A percentile compares a stretch with the other conserved stretches of the same genome.
Conservation (phyloP, 2,329 filamentous ascomycete species). For the Pezicula radicicola region DNA sequence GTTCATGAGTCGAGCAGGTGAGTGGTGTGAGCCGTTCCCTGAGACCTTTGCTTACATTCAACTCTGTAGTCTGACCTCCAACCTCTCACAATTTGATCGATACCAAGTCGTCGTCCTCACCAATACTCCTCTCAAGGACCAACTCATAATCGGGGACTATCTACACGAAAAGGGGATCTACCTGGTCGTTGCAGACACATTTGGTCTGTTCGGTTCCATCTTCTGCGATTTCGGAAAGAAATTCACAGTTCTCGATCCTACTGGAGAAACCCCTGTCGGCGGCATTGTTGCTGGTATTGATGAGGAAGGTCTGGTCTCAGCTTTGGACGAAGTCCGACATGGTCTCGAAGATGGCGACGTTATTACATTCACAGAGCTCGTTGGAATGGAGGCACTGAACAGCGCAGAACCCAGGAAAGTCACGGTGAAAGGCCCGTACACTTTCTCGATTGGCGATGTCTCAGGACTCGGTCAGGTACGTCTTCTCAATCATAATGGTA, state of each 20-base stretch:
- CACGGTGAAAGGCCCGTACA: conserved; percentile 92
- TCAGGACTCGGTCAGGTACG: conserved; percentile 64
- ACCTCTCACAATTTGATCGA: conserved; percentile 79
- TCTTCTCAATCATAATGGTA: too few species aligned
- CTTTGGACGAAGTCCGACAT: conserved; percentile 90
- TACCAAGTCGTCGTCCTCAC: conserved; percentile 94
- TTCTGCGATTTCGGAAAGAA: conserved; percentile 97
- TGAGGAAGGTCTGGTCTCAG: conserved; percentile 86
- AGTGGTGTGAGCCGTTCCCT: conserved; percentile 6
- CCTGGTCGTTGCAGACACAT: conserved; percentile 82
- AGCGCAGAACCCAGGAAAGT: conserved; percentile 82
- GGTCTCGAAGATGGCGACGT: conserved; percentile 95
- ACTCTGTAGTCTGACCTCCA: conserved; percentile 60
- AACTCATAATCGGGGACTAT: conserved; percentile 84
- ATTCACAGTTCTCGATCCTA: conserved; percentile 86
- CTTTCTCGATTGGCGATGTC: conserved; percentile 94
- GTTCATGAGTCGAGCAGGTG: conserved; percentile 64
- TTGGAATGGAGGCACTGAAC: conserved; percentile 90
- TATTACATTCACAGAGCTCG: conserved; percentile 89
- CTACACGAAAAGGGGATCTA: conserved; percentile 94
- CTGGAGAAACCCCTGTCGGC: conserved; percentile 80
- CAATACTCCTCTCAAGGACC: conserved; percentile 74
- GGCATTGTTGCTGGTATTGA: conserved; percentile 91
- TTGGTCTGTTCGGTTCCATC: conserved; percentile 89
- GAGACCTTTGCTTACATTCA: conserved; percentile 11